Base-by-base conservation (phyloP, 2,329 filamentous ascomycete genomes). In the Xylaria polymorpha region DNA sequence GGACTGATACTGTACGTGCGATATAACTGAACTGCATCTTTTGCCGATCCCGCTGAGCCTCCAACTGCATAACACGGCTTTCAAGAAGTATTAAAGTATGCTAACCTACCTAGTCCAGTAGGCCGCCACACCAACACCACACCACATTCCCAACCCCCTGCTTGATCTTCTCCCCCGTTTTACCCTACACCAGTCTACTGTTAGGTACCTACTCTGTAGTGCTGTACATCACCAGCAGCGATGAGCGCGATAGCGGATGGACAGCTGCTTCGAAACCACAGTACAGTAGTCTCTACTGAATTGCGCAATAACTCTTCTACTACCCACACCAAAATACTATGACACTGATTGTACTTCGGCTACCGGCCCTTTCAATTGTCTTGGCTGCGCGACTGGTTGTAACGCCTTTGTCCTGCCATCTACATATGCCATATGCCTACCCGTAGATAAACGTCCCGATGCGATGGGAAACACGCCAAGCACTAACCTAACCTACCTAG, bases 1-100 rank as follows among this genome's bases (percentile, higher is more conserved):
- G 44, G 29, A 18, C 35, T 43, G 37, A 56, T 57, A n/a, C n/a
- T n/a, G n/a, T n/a, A 60, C 25, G 18, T 43, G 25, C 25, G n/a
- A 35, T 10, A 57, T 61, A 50, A 20, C 57, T 48, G 55, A 64
- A 14, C 41, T 22, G 46, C 55, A 20, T 48, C 32, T 29, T 20
- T 32, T 39, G 41, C 50, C 41, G 46, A 61, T 62, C 46, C 51
- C 59, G 59, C 32, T 61, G 56, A 67, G 64, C 48, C 60, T 67
- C 64, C 60, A 67, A 64, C 60, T 64, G 50, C 67, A 69, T 50
- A 29, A 53, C 35, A 44, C 35, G 43, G 35, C 55, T 35, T 41
- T 55, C 7, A 20, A 20, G 15, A 39, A 51, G 20, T 37, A 55
- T 9, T n/a, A n/a, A n/a, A n/a, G n/a, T n/a, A n/a, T n/a, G n/a